phyloP scores from a whole-genome alignment of 192 early-diverging fungal genomes.

The Backusella circina region DNA sequence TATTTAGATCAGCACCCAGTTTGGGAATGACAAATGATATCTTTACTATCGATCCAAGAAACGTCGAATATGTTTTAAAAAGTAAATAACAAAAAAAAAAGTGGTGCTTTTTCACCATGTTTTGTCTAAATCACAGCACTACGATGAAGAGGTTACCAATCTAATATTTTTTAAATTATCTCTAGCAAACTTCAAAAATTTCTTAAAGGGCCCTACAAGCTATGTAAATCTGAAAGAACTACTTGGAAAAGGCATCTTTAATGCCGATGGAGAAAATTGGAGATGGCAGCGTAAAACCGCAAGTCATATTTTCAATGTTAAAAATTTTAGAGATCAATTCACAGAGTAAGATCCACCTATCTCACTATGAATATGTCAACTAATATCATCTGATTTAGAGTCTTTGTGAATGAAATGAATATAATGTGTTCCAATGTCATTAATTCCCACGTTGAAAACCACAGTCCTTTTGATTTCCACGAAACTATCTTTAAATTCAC shows the following conservation, averaged over 20 bases:
- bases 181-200: constrained; percentile 35
- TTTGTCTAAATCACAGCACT: background rate
- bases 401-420: constrained; percentile 23
- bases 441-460: constrained; percentile 12
- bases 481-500: constrained; percentile 46
- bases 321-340: constrained; percentile 30
- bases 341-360: constrained; percentile 21
- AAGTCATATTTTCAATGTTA: constrained; percentile 29
- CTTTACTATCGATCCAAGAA: constrained; percentile 23
- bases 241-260: constrained; percentile 69
- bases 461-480: constrained; percentile 39
- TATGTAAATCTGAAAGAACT: constrained; percentile 38
- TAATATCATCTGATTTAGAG: background rate
- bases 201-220: constrained; percentile 35
- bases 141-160: background rate
- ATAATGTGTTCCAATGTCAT: constrained; percentile 13
- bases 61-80: constrained; percentile 36
- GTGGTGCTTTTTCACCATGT: background rate
- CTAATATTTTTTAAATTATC: background rate
- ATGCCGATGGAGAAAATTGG: constrained; percentile 60
- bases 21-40: constrained; percentile 15
- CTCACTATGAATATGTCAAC: background rate
- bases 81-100: constrained; percentile 8
- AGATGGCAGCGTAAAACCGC: constrained; percentile 50
- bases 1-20: constrained; percentile 9